Base-by-base conservation (phyloP, 2,329 filamentous ascomycete species). In the Fusarium sp. region DNA sequence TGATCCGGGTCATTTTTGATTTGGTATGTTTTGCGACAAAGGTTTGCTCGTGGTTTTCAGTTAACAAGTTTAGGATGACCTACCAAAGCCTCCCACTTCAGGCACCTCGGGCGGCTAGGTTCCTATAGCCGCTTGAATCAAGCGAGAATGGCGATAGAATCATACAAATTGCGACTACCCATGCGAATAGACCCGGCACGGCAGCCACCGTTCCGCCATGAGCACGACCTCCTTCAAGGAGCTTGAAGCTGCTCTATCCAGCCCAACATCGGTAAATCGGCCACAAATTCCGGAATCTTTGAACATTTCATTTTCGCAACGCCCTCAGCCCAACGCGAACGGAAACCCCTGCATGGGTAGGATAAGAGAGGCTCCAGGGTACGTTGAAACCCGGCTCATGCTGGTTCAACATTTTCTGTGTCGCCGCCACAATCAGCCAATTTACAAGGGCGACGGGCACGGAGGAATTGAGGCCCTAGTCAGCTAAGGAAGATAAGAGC, bases 1-100 rank as follows among this genome's bases (percentile, higher is more conserved):
- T 97, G 94, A 97, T 99, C 63, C 86, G 92, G 65, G 95, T 99
- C 18, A 97, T 99, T 50, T 99, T 94, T 77, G 96, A 98, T 73
- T 82, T 89, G 79, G 94, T 96, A 82, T 76, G 91, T 77, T 47
- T n/a, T 25, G 15, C 31, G 42, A 50, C 13, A 17, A 39, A 33
- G 3, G 2, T 53, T 35, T 7, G 29, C 9, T 17, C 33, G 31
- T 12, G 29, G 9, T 31, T 20, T 31, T 13, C 33, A 10, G 22
- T 45, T 44, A 49, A 56, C 41, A 46, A 49, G 50, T 54, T 55
- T n/a, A 86, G 85, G 83, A 85, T 59, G 83, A 85, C 61, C 72
- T 86, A 18, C 84, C 85, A 0, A 82, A 84, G 66, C 83, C 77
- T 58, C 80, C 77, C 29, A 75, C 76, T 36, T 76, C 79, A 10